A percentile compares a stretch with the other conserved stretches of the same genome.
phyloP scores from a whole-genome alignment of 495 filamentous ascomycete species.

The Hypomontagnella monticulosa region DNA sequence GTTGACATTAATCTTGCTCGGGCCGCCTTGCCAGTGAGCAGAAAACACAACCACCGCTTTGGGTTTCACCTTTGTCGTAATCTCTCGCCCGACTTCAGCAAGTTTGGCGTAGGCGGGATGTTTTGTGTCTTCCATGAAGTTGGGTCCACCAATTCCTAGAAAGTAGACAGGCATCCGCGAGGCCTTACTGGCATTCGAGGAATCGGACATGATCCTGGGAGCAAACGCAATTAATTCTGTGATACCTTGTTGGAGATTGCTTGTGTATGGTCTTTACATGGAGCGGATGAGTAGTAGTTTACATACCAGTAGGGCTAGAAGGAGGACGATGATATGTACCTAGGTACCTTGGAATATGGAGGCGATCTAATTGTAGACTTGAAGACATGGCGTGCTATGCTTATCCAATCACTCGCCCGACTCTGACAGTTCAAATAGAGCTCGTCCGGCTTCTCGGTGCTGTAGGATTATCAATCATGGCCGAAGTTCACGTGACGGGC shows the following conservation, averaged over 20 bases:
- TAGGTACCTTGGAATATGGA: constrained; percentile 16
- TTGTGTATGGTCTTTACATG: too few species aligned
- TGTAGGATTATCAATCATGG: too few species aligned
- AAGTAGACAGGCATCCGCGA: constrained; percentile 14
- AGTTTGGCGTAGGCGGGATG: constrained; percentile 72
- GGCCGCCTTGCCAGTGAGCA: constrained; percentile 75
- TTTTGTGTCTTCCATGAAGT: constrained; percentile 68
- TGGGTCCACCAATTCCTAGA: constrained; percentile 58
- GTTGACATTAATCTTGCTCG: constrained; percentile 68
- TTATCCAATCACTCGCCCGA: too few species aligned
- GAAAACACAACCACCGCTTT: constrained; percentile 79
- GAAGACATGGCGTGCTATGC: too few species aligned
- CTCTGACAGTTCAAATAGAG: too few species aligned
- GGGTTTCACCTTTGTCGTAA: constrained; percentile 72
- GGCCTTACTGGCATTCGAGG: not conserved
- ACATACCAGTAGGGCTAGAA: constrained; percentile 40
- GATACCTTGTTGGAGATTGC: too few species aligned
- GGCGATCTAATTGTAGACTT: too few species aligned
- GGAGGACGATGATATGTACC: constrained; percentile 41
- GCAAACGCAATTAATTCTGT: not conserved
- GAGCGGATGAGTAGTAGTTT: not conserved
- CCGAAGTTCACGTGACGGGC: too few species aligned
- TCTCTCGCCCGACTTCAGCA: constrained; percentile 67
- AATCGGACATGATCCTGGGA: constrained; percentile 15
- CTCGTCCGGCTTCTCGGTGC: too few species aligned